phyloP scores from a whole-genome alignment of 192 early-diverging fungal species.

The Dissophora globulifera region DNA sequence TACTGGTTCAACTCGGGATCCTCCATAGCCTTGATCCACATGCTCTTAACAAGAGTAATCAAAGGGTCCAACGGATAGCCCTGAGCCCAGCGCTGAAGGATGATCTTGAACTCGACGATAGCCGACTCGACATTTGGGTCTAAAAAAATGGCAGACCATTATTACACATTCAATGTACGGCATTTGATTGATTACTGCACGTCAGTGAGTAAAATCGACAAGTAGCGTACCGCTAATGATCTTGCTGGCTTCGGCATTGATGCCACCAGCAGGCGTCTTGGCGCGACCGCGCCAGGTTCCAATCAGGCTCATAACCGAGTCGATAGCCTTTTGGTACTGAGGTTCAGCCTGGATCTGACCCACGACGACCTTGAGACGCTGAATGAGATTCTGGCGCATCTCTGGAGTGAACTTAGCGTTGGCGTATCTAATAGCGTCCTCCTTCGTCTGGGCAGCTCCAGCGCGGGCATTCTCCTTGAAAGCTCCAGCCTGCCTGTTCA shows the following conservation, averaged over 20 bases:
- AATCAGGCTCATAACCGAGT: constrained; percentile 35
- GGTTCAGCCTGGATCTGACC: constrained; percentile 53
- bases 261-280: neutral
- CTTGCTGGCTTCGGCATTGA: constrained; percentile 22
- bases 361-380: constrained; percentile 42
- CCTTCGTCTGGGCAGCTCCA: constrained; percentile 4
- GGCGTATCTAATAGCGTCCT: constrained; percentile 26
- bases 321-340: constrained; percentile 54
- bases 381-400: constrained; percentile 33
- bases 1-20: constrained; percentile 50
- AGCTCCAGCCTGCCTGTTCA: constrained; percentile 3
- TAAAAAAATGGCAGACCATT: neutral
- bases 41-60: constrained; percentile 33
- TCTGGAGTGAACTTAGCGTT: constrained; percentile 39
- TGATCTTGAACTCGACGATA: constrained; percentile 46
- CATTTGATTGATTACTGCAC: no score
- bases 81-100: constrained; percentile 57
- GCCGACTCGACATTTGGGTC: constrained; percentile 40
- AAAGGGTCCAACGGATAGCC: constrained; percentile 49
- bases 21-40: constrained; percentile 16
- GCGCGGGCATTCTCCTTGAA: constrained; percentile 10
- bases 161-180: no score
- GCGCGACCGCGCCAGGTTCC: constrained; percentile 45
- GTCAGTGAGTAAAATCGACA: no score
- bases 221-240: constrained; percentile 13